These are phyloP conservation scores for Fusarium chaquense DNA, from an alignment of 2,329 filamentous ascomycete species.

Conservation along the genomic window DNA sequence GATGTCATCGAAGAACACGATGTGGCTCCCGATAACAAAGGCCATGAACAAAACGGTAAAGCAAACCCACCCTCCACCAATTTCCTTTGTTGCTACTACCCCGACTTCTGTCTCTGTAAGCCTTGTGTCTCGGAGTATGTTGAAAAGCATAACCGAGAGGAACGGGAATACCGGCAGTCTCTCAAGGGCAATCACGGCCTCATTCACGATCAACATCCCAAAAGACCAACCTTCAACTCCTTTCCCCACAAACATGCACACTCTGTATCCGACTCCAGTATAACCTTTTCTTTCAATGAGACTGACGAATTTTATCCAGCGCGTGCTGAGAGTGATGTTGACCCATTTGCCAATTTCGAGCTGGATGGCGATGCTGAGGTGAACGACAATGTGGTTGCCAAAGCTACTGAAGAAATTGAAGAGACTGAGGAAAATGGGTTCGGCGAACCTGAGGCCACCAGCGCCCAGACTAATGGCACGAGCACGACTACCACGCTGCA, in stretches of 20 bases:
- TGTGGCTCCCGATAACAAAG: conserved; percentile 13
- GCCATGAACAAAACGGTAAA: conserved; percentile 46
- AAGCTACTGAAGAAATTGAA: conserved; percentile 28
- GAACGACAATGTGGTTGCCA: conserved; percentile 35
- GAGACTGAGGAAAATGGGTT: conserved; percentile 32
- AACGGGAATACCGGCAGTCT: conserved; percentile 25
- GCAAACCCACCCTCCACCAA: conserved; percentile 18
- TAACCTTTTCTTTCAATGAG: conserved; percentile 38
- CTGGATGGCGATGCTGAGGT: conserved; percentile 39
- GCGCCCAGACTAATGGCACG: conserved; percentile 40
- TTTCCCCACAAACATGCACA: conserved; percentile 14
- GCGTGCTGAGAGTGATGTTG: conserved; percentile 39
- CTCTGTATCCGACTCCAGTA: conserved; percentile 32
- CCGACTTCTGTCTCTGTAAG: conserved; percentile 38
- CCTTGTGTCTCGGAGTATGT: conserved; percentile 32
- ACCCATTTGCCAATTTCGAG: conserved; percentile 46
- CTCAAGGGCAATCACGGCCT: conserved; percentile 8
- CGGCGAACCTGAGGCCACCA: conserved; percentile 21
- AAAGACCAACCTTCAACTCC: conserved; percentile 1
- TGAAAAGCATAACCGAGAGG: conserved; percentile 34
- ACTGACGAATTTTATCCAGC: conserved; percentile 47
- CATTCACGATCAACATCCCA: neutral
- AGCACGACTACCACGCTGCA: conserved; percentile 52
- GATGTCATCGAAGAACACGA: conserved; percentile 22
- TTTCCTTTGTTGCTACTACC: conserved; percentile 33